phyloP scores from a whole-genome alignment of 305 asterid genomes.

The Fraxinus sp. region DNA sequence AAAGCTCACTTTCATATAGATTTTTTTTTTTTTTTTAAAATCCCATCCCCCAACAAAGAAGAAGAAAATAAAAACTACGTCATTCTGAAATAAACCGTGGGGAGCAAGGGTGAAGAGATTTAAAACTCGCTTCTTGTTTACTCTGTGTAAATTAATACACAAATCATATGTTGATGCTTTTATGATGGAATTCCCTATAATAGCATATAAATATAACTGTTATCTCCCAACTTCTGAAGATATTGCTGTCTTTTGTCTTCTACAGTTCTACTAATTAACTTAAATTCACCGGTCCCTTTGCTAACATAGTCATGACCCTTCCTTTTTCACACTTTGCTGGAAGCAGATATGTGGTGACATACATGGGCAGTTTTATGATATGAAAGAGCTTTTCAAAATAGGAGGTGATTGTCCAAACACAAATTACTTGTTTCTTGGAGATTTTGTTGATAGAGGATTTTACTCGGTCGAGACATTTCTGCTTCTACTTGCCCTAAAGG shows the following conservation, averaged over 20 bases:
- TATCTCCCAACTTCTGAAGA: constrained; percentile 3
- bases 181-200: not conserved
- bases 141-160: not conserved
- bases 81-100: not conserved
- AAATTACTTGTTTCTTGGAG: constrained; percentile 94
- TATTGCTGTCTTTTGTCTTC: not conserved
- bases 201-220: not conserved
- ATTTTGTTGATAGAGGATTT: constrained; percentile 92
- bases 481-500: constrained; percentile 94
- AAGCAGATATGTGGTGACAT: constrained; percentile 95
- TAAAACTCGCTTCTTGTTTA: not conserved
- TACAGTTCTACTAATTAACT: constrained; percentile 3
- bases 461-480: constrained; percentile 95
- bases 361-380: constrained; percentile 95
- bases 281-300: constrained; percentile 12
- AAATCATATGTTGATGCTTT: not conserved
- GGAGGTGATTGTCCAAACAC: constrained; percentile 94
- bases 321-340: constrained; percentile 17
- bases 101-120: not conserved
- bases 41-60: not conserved
- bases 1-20: not conserved
- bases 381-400: constrained; percentile 94
- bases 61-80: not conserved
- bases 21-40: not conserved
- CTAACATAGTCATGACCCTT: constrained; percentile 12